phyloP scores from a whole-genome alignment of 345 rosid species.

The Eucalyptus grandis region DNA sequence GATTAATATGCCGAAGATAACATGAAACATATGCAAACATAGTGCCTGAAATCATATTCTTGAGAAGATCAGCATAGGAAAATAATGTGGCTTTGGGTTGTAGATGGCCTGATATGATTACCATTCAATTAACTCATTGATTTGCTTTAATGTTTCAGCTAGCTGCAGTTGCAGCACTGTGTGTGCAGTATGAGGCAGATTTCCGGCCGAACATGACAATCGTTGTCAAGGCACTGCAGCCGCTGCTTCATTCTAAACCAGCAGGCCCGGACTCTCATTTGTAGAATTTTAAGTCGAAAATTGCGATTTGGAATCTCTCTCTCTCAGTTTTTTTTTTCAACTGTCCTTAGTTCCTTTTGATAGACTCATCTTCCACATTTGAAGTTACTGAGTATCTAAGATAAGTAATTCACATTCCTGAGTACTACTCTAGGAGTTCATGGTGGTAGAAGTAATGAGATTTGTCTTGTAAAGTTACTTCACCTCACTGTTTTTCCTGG shows the following conservation, averaged over 20 bases:
- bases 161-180: conserved; percentile 93
- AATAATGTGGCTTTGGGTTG: neutral
- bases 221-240: conserved; percentile 90
- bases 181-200: conserved; percentile 92
- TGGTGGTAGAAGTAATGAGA: neutral
- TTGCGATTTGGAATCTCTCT: neutral
- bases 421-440: neutral
- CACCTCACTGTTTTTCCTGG: neutral
- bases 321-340: neutral
- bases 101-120: neutral
- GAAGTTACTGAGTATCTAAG: neutral
- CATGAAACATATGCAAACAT: neutral
- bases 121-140: neutral
- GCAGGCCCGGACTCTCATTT: conserved; percentile 32
- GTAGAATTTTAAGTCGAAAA: neutral
- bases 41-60: neutral
- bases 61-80: neutral
- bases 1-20: neutral
- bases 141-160: conserved; percentile 25
- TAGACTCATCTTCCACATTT: neutral
- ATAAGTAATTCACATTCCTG: neutral
- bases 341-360: neutral
- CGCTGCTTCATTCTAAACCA: conserved; percentile 69
- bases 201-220: conserved; percentile 97
- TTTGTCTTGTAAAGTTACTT: neutral